phyloP scores from a whole-genome alignment of 1,139 yeast species.

The Diutina catenulata region DNA sequence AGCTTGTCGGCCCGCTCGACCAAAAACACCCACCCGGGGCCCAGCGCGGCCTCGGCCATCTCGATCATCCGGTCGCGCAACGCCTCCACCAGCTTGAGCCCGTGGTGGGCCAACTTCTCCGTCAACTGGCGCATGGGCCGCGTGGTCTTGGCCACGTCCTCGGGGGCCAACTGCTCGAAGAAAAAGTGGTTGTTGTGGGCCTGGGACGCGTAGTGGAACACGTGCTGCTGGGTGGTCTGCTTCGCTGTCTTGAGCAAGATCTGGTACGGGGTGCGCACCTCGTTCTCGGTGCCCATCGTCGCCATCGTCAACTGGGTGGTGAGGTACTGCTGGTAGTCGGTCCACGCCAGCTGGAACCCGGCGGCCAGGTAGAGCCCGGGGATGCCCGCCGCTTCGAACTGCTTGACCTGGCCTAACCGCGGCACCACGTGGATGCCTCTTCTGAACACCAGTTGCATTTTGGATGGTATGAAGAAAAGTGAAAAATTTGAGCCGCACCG shows the following conservation, averaged over 20 bases:
- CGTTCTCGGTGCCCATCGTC: conserved; percentile 73
- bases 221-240: conserved; percentile 53
- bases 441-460: conserved; percentile 1
- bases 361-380: conserved; percentile 57
- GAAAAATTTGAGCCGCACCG: no score
- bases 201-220: conserved; percentile 84
- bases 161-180: conserved; percentile 49
- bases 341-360: conserved; percentile 72
- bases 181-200: conserved; percentile 88
- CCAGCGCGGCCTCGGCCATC: conserved; percentile 42
- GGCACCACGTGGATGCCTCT: conserved; percentile 52
- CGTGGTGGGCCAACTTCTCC: conserved; percentile 33
- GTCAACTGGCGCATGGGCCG: conserved; percentile 38
- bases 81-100: conserved; percentile 37
- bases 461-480: no score
- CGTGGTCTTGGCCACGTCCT: conserved; percentile 21
- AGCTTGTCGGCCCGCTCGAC: conserved; percentile 65
- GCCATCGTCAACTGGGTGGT: conserved; percentile 59
- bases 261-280: conserved; percentile 68
- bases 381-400: conserved; percentile 41
- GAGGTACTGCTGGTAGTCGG: conserved; percentile 61
- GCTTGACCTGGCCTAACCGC: conserved; percentile 29
- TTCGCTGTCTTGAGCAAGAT: conserved; percentile 64
- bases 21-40: conserved; percentile 86
- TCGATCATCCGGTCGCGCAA: conserved; percentile 41